Evolutionary conservation across 495 filamentous ascomycete genomes (phyloP), one percentile per base, ranked within the genome.

Genomic region (Echria macrotheca): DNA sequence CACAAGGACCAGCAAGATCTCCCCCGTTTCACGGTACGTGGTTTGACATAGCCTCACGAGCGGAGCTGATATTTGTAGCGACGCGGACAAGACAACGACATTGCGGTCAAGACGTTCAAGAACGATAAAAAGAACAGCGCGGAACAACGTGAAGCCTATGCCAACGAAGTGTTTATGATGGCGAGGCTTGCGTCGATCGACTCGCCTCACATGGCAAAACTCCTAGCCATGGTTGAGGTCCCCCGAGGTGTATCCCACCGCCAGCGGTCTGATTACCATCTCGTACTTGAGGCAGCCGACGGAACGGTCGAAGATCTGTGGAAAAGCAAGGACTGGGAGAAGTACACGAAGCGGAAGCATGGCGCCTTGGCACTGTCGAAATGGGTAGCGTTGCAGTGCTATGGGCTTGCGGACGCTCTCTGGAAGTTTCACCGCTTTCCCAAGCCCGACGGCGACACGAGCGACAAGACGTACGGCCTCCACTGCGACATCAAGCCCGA

Each of bases 401-500:
- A 23, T 25, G 38, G 38, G 2, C 19, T 41, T 9, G 19, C 38
- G 12, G 18, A 41, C 38, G 38, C 38, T 3, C 38, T 41, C 12
- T 25, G 10, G 38, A 25, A 3, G 19, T 17, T 41, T 11, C 38
- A 41, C 21, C 2, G 18, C 18, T 15, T 38, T 17, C 35, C 11
- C 4, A 10, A 10, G 9, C 38, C 5, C 11, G 17, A 21, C 6
- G 18, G 4, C 18, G 38, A 41, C 10, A 41, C 1, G 10, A 23
- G 24, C 38, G 8, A 23, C 17, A 41, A 41, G 14, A 41, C 7
- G 1, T 10, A 41, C 18, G 18, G 17, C 11, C 38, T 41, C 9
- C 38, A 41, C 38, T 41, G 38, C 38, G 38, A 41, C 24, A 41
- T 41, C 4, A 41, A 41, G 21, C 38, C 38, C 12, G 38, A 41